Base-by-base conservation (phyloP, 1,139 yeast genomes). In the Tardiomyces depauwii region DNA sequence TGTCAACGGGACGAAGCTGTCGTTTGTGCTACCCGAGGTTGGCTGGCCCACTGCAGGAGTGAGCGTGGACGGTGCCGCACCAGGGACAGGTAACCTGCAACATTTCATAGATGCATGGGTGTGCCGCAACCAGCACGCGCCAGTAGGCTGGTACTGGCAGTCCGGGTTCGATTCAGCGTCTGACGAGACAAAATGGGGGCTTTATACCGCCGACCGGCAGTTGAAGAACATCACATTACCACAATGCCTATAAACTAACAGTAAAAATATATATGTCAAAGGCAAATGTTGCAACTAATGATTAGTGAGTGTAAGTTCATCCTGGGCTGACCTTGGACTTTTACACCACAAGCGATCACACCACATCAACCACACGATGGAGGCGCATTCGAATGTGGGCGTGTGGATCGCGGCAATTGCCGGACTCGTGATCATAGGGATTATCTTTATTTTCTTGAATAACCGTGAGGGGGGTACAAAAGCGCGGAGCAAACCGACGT, bases 401-500 rank as follows among this genome's bases (percentile, higher is more conserved):
- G 36, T 30, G 41, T 18, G 18, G 19, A 25, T 46, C 13, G 47
- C 48, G 11, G 45, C 48, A 3, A 40, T 52, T 12, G 12, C 53
- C 18, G 56, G 55, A 6, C 45, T 52, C 19, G 45, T 49, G 14
- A 25, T 55, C 23, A 36, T 52, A 14, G 50, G 46, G 19, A 44
- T 48, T 10, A 18, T 45, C 5, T 30, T 48, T 13, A 45, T 49
- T 18, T 41, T 51, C 16, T 41, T 48, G 32, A 41, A 47, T 42
- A 44, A 44, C 27, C 44, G 44, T 13, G 53, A 49, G 11, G 16
- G 36, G 5, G 36, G 36, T 5, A 3, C 16, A 5, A 30, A 14
- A 10, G 36, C 36, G 10, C n/a, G 16, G 47, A 64, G 58, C 44
- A 69, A 64, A 44, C 83, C 89, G 13, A 74, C 84, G 1, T 78